phyloP scores from a whole-genome alignment of 2,329 filamentous ascomycete genomes.

The Trichoderma sp. region DNA sequence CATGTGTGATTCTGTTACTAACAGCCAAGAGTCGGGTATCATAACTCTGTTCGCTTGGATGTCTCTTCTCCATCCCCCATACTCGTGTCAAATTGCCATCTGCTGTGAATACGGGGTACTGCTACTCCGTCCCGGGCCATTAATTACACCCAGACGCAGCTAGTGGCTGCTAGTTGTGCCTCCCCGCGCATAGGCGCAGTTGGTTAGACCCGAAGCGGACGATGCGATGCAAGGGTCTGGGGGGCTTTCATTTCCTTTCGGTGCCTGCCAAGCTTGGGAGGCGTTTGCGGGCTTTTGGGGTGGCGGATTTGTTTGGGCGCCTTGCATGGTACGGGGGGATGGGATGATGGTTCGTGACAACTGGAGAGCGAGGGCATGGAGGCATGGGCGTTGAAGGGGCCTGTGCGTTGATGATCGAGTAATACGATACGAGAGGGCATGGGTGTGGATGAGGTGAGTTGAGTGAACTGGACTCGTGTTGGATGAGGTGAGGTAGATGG shows the following conservation, averaged over 20 bases:
- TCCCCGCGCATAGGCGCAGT: slow-evolving; percentile 6
- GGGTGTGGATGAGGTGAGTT: neutral
- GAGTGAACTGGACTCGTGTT: neutral
- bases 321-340: neutral
- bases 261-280: slow-evolving; percentile 15
- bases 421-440: neutral
- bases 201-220: slow-evolving; percentile 12
- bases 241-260: slow-evolving; percentile 10
- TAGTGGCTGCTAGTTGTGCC: neutral
- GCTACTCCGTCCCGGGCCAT: neutral
- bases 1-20: neutral
- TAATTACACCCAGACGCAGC: slow-evolving; percentile 6
- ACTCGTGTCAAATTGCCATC: neutral
- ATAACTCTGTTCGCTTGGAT: neutral
- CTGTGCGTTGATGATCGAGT: neutral
- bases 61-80: neutral
- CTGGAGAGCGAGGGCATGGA: neutral
- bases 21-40: neutral
- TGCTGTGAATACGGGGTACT: slow-evolving; percentile 13
- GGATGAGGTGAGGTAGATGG: neutral
- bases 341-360: neutral
- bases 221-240: slow-evolving; percentile 9
- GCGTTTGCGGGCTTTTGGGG: neutral
- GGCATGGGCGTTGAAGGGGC: neutral
- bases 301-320: neutral